Conservation (phyloP, 768 basidiomycete species). For the Peribolospora kevripleyi region DNA sequence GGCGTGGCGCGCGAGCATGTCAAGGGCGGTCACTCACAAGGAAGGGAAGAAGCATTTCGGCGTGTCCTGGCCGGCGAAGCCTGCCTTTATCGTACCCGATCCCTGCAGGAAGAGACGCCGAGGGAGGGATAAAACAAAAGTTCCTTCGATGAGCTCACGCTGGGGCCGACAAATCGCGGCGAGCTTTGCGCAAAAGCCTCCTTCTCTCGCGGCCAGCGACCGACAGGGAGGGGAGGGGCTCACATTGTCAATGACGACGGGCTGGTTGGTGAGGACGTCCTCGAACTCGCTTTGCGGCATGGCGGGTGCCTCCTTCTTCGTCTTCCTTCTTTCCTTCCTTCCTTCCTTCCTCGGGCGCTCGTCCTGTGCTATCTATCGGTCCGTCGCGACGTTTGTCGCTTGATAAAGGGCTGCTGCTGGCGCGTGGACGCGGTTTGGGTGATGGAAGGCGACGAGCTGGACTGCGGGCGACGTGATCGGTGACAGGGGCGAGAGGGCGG, state of each 20-base stretch:
- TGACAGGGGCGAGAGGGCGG: neutral
- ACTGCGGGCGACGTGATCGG: neutral
- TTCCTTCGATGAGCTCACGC: neutral
- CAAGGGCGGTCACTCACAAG: conserved; percentile 38
- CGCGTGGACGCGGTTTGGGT: neutral
- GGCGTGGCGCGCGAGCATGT: neutral
- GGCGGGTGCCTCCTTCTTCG: conserved; percentile 1
- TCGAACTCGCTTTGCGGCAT: conserved; percentile 35
- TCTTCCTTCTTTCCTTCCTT: too few relatives aligned
- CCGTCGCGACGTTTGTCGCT: too few relatives aligned
- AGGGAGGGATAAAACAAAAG: neutral
- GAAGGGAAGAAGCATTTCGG: conserved; percentile 99
- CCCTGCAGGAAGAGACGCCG: conserved; percentile 32
- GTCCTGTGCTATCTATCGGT: too few relatives aligned
- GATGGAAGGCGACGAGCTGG: neutral
- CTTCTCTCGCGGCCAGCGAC: neutral
- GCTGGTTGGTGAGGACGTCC: conserved; percentile 90
- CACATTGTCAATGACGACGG: conserved; percentile 96
- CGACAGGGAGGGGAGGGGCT: conserved; percentile 15
- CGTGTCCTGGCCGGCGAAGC: conserved; percentile 95
- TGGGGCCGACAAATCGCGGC: neutral
- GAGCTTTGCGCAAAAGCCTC: too few relatives aligned
- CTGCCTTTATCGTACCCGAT: conserved; percentile 94
- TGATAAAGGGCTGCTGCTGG: neutral
- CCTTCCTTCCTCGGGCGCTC: too few relatives aligned